Evolutionary conservation across 805 yeast species (phyloP).

Genomic region (Starmerella sirachaensis): DNA sequence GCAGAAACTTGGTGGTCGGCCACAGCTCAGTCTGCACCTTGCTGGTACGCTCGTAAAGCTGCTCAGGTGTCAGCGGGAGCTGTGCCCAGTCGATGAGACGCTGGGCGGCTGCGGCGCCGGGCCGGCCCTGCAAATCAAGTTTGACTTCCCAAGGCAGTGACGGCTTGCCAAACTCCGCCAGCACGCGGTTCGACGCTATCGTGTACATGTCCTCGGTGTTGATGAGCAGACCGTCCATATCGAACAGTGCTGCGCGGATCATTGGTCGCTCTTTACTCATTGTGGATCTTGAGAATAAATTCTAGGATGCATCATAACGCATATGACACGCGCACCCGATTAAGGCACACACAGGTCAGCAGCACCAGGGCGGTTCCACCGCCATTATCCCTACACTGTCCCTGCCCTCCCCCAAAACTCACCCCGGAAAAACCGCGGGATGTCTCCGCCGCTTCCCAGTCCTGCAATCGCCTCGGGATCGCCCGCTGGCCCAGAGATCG

Average conservation of each 20-base stretch:
- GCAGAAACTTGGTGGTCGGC: conserved; percentile 54
- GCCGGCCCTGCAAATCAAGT: conserved; percentile 77
- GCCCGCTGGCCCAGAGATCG: too few relatives aligned
- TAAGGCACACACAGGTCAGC: too few relatives aligned
- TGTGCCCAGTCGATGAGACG: conserved; percentile 56
- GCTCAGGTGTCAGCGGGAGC: conserved; percentile 56
- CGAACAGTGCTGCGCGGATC: conserved; percentile 59
- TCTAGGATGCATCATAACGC: too few relatives aligned
- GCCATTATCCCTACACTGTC: too few relatives aligned
- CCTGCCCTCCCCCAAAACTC: too few relatives aligned
- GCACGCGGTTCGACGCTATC: conserved; percentile 52
- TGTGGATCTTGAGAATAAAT: too few relatives aligned
- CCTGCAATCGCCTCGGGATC: too few relatives aligned
- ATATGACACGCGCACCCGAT: too few relatives aligned
- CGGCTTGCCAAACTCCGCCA: conserved; percentile 61
- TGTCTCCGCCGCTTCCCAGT: too few relatives aligned
- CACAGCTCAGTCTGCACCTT: conserved; percentile 47
- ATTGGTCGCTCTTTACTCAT: background rate
- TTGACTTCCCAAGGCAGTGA: conserved; percentile 82
- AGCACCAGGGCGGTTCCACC: too few relatives aligned
- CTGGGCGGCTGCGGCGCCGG: conserved; percentile 64
- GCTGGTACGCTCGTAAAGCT: conserved; percentile 42
- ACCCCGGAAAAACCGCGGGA: too few relatives aligned
- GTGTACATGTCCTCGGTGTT: conserved; percentile 92
- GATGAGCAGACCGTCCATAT: conserved; percentile 88